Evolutionary conservation across 129 eudicot genomes (phyloP).

Genomic region (Artemisia argyi): DNA sequence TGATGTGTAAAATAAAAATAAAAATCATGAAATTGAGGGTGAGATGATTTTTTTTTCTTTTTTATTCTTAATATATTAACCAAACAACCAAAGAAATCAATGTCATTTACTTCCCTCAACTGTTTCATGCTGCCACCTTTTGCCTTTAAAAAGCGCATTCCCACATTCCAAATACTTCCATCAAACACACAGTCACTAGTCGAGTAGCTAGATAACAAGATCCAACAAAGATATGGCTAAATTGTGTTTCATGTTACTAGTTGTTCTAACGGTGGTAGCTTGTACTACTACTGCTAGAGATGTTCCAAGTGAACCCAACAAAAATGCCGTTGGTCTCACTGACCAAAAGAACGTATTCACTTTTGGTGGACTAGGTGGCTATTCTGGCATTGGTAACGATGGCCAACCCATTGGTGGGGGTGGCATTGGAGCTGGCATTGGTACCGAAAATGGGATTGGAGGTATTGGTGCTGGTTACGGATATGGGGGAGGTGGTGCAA

Average conservation of each 20-base stretch:
- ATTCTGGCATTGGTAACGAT: conserved; percentile 29
- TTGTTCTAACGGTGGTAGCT: conserved; percentile 35
- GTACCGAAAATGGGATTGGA: conserved; percentile 32
- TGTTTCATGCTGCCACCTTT: conserved; percentile 15
- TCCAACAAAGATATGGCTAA: conserved; percentile 36
- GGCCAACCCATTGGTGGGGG: conserved; percentile 45
- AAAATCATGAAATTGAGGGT: conserved; percentile 1
- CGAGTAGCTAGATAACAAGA: not conserved
- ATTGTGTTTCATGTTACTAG: conserved; percentile 27
- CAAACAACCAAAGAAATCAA: conserved; percentile 15
- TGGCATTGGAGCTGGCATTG: conserved; percentile 34
- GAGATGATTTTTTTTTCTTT: conserved; percentile 21
- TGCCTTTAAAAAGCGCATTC: conserved; percentile 23
- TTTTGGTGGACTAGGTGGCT: conserved; percentile 45
- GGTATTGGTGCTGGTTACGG: conserved; percentile 45
- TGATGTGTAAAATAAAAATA: not conserved
- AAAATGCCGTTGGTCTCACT: conserved; percentile 23
- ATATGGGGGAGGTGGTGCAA: conserved; percentile 41
- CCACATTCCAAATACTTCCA: conserved; percentile 26
- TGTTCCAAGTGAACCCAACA: conserved; percentile 34
- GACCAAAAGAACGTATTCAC: conserved; percentile 44
- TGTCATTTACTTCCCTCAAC: conserved; percentile 39
- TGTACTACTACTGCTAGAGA: conserved; percentile 29
- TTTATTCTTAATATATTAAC: conserved; percentile 3
- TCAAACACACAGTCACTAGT: conserved; percentile 10